A percentile compares a stretch with the other conserved stretches of the same genome.
phyloP scores from a whole-genome alignment of 371 early-diverging fungal species.

The Chytridiales sp. region DNA sequence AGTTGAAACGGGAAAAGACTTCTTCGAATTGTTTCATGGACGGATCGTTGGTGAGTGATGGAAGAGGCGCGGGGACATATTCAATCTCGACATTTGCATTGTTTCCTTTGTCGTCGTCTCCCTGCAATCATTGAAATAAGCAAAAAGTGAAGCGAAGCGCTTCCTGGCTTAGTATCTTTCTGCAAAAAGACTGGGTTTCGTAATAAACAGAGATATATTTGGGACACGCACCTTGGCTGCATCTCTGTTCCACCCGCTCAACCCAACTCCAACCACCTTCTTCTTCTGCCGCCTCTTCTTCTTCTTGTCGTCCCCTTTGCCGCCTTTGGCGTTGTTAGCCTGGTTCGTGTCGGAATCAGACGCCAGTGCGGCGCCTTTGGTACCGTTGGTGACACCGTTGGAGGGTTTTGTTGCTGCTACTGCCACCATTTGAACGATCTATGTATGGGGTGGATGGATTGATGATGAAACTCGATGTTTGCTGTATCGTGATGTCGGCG shows the following conservation, averaged over 20 bases:
- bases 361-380: conserved; percentile 3
- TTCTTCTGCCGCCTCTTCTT: background rate
- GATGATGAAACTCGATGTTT: too few relatives aligned
- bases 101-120: background rate
- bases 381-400: background rate
- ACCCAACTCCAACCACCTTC: background rate
- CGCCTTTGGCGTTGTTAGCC: background rate
- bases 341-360: conserved; percentile 1
- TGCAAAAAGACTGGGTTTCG: too few relatives aligned
- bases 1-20: background rate
- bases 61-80: background rate
- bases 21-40: background rate
- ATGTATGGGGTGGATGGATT: too few relatives aligned
- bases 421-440: too few relatives aligned
- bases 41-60: background rate
- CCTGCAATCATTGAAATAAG: background rate
- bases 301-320: background rate
- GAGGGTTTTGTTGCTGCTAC: background rate
- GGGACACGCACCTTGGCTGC: too few relatives aligned
- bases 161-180: too few relatives aligned
- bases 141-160: too few relatives aligned
- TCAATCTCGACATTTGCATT: background rate
- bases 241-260: too few relatives aligned
- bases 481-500: too few relatives aligned
- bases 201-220: too few relatives aligned